Percentiles rank a stretch among this genome's conserved stretches.
phyloP scores from a whole-genome alignment of 2,329 filamentous ascomycete genomes.

The Fusarium globosum region DNA sequence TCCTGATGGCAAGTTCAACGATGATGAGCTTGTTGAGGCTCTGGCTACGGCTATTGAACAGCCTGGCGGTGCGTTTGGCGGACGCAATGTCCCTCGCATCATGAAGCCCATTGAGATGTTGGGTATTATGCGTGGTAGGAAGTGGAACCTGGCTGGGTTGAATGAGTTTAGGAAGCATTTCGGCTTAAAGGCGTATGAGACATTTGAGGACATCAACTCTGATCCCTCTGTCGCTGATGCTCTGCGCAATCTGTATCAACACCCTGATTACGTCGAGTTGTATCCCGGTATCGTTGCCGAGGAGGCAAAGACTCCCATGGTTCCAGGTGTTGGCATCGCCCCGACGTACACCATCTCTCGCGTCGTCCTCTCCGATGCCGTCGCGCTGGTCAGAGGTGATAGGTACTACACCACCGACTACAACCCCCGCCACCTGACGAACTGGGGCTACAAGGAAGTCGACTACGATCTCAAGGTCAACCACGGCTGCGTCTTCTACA shows the following conservation, averaged over 20 bases:
- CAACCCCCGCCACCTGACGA: slow-evolving; percentile 78
- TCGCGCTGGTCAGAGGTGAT: slow-evolving; percentile 81
- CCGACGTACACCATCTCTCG: slow-evolving; percentile 82
- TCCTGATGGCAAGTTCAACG: slow-evolving; percentile 74
- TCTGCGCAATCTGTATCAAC: slow-evolving; percentile 76
- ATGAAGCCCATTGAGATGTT: slow-evolving; percentile 83
- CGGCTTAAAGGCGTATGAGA: slow-evolving; percentile 78
- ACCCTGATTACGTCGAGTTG: slow-evolving; percentile 82
- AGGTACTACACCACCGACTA: slow-evolving; percentile 84
- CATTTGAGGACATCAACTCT: slow-evolving; percentile 86
- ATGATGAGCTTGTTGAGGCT: slow-evolving; percentile 80
- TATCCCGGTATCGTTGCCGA: slow-evolving; percentile 84
- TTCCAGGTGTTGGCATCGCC: slow-evolving; percentile 78
- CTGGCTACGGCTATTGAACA: slow-evolving; percentile 78
- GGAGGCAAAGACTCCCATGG: slow-evolving; percentile 78
- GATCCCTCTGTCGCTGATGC: slow-evolving; percentile 76
- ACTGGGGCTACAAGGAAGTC: slow-evolving; percentile 84
- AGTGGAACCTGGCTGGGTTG: slow-evolving; percentile 81
- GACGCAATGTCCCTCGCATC: slow-evolving; percentile 77
- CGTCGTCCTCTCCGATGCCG: slow-evolving; percentile 81
- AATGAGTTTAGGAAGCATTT: slow-evolving; percentile 91
- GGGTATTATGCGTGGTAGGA: slow-evolving; percentile 80
- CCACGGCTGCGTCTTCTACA: slow-evolving; percentile 87
- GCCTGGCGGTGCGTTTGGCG: slow-evolving; percentile 78
- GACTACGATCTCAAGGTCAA: slow-evolving; percentile 79